Evolutionary conservation across 176 grass and related monocot genomes (phyloP).

Genomic region (Rhynchospora pubera): DNA sequence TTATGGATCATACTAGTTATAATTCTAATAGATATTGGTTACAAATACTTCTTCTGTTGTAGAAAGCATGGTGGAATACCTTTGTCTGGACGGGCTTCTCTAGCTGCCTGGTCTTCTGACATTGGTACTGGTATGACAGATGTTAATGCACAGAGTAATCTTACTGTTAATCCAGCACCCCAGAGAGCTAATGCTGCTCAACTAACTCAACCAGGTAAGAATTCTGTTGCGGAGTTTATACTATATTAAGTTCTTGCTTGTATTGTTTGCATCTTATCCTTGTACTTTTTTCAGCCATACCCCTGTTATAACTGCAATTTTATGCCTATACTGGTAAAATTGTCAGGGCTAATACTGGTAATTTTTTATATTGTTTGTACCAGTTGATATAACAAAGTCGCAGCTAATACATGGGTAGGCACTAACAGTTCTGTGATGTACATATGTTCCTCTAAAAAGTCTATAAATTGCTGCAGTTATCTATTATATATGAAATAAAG

Average conservation of each 20-base stretch:
- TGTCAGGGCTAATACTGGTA: neutral
- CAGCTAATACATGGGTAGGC: neutral
- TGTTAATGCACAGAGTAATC: constrained; percentile 27
- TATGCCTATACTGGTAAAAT: neutral
- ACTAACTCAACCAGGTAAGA: constrained; percentile 43
- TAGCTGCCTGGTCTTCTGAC: constrained; percentile 64
- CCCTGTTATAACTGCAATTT: neutral
- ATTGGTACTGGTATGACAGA: constrained; percentile 19
- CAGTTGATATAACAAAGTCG: neutral
- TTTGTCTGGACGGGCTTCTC: constrained; percentile 50
- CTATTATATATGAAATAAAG: neutral
- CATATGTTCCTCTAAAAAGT: too few species aligned
- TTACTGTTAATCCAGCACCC: constrained; percentile 3
- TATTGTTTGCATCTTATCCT: neutral
- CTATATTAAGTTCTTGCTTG: neutral
- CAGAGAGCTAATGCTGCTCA: constrained; percentile 30
- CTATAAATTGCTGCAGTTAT: neutral
- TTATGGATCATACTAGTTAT: neutral
- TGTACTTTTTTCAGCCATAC: neutral
- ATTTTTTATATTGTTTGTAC: neutral
- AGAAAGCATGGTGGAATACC: constrained; percentile 61
- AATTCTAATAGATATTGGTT: constrained; percentile 22
- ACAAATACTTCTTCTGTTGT: neutral
- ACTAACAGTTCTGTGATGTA: neutral
- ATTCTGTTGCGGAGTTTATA: neutral